Evolutionary conservation across 1,139 yeast genomes (phyloP).

Genomic region (Candida neerlandica): DNA sequence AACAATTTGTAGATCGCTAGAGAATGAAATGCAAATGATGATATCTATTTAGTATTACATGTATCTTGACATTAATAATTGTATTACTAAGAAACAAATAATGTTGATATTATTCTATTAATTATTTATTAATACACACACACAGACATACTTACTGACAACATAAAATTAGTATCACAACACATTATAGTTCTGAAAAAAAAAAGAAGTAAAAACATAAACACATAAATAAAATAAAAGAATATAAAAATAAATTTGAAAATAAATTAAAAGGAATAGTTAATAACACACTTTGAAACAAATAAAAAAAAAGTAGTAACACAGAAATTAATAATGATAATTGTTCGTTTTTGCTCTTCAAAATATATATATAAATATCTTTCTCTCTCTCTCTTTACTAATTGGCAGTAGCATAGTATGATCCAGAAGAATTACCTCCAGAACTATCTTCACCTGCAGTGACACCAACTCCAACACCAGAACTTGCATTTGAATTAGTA

Average conservation of each 20-base stretch:
- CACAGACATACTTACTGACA: neutral
- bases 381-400: neutral
- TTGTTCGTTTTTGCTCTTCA: too few species aligned
- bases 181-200: too few species aligned
- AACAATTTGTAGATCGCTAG: too few species aligned
- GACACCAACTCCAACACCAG: conserved; percentile 3
- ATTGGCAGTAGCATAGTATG: conserved; percentile 3
- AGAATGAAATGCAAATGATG: too few species aligned
- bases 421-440: neutral
- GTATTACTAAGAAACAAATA: too few species aligned
- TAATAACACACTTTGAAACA: conserved; percentile 3
- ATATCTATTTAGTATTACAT: too few species aligned
- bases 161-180: too few species aligned
- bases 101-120: neutral
- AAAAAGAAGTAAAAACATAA: too few species aligned
- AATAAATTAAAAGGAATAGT: neutral
- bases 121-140: neutral
- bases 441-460: neutral
- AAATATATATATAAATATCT: too few species aligned
- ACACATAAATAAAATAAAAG: too few species aligned
- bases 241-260: neutral
- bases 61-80: too few species aligned
- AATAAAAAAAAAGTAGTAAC: neutral
- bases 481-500: neutral
- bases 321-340: neutral